Conservation (phyloP, 192 early-diverging fungal species). For the Coemansia sp. region DNA sequence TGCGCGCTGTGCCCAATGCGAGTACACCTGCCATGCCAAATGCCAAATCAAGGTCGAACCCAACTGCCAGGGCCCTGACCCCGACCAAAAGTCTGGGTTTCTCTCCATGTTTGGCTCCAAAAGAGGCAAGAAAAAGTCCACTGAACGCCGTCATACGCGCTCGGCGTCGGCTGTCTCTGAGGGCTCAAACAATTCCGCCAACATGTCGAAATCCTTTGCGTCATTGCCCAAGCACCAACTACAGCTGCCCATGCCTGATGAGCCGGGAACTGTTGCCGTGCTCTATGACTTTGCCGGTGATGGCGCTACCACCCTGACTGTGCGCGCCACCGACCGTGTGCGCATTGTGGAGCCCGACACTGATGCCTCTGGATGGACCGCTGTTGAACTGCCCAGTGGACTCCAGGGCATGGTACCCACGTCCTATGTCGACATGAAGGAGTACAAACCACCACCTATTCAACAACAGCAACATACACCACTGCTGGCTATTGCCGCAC, state of each 20-base stretch:
- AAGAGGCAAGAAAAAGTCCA: slow-evolving; percentile 16
- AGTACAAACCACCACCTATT: slow-evolving; percentile 3
- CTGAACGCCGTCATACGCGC: slow-evolving; percentile 9
- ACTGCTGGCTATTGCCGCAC: background rate
- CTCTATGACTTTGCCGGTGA: slow-evolving; percentile 45
- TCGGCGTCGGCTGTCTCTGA: slow-evolving; percentile 22
- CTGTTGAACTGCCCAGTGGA: slow-evolving; percentile 3
- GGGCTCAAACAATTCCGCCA: slow-evolving; percentile 6
- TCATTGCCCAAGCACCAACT: too few species aligned
- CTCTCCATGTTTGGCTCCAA: slow-evolving; percentile 37
- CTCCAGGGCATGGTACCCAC: slow-evolving; percentile 42
- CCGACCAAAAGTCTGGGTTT: slow-evolving; percentile 33
- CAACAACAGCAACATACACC: background rate
- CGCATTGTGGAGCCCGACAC: slow-evolving; percentile 20
- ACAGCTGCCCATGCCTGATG: background rate
- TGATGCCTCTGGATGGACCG: slow-evolving; percentile 38
- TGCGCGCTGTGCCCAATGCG: slow-evolving; percentile 31
- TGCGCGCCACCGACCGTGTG: slow-evolving; percentile 28
- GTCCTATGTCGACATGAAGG: slow-evolving; percentile 30
- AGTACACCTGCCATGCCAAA: slow-evolving; percentile 43
- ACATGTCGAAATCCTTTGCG: too few species aligned
- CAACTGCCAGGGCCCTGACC: slow-evolving; percentile 31
- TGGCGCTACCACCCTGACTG: slow-evolving; percentile 23
- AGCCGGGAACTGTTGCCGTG: slow-evolving; percentile 5
- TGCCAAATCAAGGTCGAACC: slow-evolving; percentile 50